Percentiles rank a stretch among this genome's conserved stretches.
Evolutionary conservation across 1,284 basidiomycete species (phyloP).

Genomic region (Leccinum cinnamomeum): DNA sequence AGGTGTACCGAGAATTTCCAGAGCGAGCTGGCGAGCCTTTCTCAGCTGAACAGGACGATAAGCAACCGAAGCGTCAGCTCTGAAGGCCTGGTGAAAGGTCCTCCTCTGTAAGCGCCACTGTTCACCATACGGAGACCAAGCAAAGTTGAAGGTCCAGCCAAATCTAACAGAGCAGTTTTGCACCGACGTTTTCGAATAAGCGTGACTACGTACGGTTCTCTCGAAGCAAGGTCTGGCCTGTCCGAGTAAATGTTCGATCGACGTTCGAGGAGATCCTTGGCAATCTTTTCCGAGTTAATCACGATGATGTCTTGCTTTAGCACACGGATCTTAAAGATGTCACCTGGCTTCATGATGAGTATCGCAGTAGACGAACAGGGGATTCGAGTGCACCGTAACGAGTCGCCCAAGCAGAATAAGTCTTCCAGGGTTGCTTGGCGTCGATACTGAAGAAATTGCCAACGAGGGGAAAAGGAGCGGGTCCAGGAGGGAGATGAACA

Average conservation of each 20-base stretch:
- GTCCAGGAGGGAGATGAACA: conserved; percentile 25
- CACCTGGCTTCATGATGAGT: conserved; percentile 15
- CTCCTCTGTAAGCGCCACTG: conserved; percentile 27
- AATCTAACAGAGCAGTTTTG: conserved; percentile 18
- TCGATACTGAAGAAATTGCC: conserved; percentile 26
- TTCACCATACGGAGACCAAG: conserved; percentile 21
- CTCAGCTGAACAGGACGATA: conserved; percentile 25
- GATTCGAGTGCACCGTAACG: conserved; percentile 17
- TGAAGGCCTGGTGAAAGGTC: conserved; percentile 32
- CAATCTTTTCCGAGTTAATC: conserved; percentile 24
- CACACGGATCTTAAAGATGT: conserved; percentile 24
- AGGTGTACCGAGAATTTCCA: conserved; percentile 21
- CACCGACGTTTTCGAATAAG: neutral
- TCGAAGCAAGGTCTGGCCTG: conserved; percentile 27
- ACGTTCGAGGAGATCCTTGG: conserved; percentile 27
- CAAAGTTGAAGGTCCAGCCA: conserved; percentile 28
- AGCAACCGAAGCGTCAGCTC: conserved; percentile 19
- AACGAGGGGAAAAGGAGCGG: conserved; percentile 21
- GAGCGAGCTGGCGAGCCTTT: conserved; percentile 22
- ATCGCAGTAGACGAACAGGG: neutral
- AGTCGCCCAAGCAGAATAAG: conserved; percentile 24
- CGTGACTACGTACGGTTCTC: conserved; percentile 16
- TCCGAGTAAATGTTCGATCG: conserved; percentile 31
- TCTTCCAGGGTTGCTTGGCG: conserved; percentile 20
- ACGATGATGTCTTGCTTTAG: conserved; percentile 28